A percentile compares a stretch with the other conserved stretches of the same genome.
Conservation (phyloP, 1,139 yeast species). For the Oligophagozyma castellii region DNA sequence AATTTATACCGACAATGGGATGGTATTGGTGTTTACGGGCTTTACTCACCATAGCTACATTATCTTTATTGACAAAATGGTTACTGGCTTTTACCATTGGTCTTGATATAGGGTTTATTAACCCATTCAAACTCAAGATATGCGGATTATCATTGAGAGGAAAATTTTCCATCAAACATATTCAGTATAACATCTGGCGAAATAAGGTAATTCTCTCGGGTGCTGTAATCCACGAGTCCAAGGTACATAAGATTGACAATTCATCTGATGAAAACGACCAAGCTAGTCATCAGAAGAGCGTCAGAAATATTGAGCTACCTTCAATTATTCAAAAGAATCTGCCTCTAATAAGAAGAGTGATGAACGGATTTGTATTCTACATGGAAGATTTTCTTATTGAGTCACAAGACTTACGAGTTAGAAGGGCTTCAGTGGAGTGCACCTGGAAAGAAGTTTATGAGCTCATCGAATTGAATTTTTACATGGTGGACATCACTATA, state of each 20-base stretch:
- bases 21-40: too few species aligned
- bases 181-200: conserved; percentile 10
- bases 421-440: neutral
- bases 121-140: conserved; percentile 12
- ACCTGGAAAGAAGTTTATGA: neutral
- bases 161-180: conserved; percentile 8
- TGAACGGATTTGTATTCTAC: conserved; percentile 1
- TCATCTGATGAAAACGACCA: neutral
- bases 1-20: too few species aligned
- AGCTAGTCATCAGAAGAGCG: neutral
- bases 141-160: conserved; percentile 6
- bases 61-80: neutral
- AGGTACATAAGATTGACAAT: conserved; percentile 1
- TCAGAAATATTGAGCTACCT: neutral
- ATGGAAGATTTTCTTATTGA: neutral
- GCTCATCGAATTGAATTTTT: neutral
- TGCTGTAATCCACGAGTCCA: neutral
- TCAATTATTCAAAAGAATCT: neutral
- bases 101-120: conserved; percentile 7
- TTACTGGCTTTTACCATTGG: neutral
- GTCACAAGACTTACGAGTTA: conserved; percentile 1
- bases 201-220: conserved; percentile 5
- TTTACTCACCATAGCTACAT: neutral
- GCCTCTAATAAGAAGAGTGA: conserved; percentile 1
- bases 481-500: neutral